Evolutionary conservation across 106 monocot species (phyloP), one percentile per base, ranked within the genome.

Genomic region (Alisma plantagoaquatica): DNA sequence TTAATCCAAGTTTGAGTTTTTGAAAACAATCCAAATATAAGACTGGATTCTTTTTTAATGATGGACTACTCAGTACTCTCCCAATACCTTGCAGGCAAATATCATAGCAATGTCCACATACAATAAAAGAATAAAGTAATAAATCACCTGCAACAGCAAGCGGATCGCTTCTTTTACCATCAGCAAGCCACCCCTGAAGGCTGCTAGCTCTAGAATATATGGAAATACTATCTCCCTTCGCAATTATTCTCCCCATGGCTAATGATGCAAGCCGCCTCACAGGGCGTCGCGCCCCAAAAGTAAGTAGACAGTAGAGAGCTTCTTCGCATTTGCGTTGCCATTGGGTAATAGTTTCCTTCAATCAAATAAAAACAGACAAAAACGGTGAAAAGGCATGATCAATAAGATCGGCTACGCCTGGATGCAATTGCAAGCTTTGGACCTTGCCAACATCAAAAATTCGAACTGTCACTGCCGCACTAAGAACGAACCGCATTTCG

Each of bases 301-400:
- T 52, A 56, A 98, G 81, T 69, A 98, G 71, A n/a, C 78, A 76
- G 54, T 59, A 82, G 17, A 98, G 74, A 32, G 90, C 98, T 59
- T 98, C 98, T 73, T 98, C 98, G 52, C 98, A 98, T 55, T 98
- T 90, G 69, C 98, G 57, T 54, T 98, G 98, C 76, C 82, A 90
- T 27, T 78, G 75, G 3, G 77, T 56, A 57, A 98, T 79, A 24
- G 69, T 65, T 65, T 90, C 90, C 98, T 96, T 67, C 59, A 73
- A 33, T 38, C 14, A 38, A 7, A 38, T 14, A 38, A 14, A 17
- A 5, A 23, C 20, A 63, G 24, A 19, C 25, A 21, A 16, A 30
- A 48, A 14, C 2, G 1, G 41, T 1, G 6, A 2, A 18, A 19
- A 23, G 1, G 4, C 9, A 38, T 22, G 19, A 58, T 38, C 35